phyloP scores from a whole-genome alignment of 352 stramenopile species.

The Phytophthora tentaculata region DNA sequence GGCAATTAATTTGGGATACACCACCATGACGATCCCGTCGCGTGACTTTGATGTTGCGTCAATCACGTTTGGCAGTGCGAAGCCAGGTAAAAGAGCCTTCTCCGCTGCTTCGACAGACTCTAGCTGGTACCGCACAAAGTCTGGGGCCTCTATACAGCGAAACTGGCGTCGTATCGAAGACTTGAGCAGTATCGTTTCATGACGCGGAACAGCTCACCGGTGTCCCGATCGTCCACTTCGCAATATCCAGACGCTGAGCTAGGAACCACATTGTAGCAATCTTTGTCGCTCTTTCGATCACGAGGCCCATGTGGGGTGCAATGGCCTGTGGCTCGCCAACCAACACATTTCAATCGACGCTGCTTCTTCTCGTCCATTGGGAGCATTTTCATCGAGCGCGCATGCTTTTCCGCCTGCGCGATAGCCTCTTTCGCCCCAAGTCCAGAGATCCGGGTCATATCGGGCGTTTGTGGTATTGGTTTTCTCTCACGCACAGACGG shows the following conservation, averaged over 20 bases:
- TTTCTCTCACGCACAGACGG: conserved; percentile 13
- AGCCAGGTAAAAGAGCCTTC: conserved; percentile 20
- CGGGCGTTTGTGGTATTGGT: not conserved
- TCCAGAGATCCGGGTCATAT: not conserved
- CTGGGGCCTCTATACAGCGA: conserved; percentile 43
- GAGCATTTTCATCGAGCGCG: conserved; percentile 24
- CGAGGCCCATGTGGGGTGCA: conserved; percentile 27
- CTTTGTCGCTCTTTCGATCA: conserved; percentile 28
- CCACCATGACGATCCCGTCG: conserved; percentile 55
- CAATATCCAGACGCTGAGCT: conserved; percentile 25
- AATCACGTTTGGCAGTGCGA: conserved; percentile 20
- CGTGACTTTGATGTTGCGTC: conserved; percentile 3
- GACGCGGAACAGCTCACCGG: conserved; percentile 37
- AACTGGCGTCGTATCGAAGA: conserved; percentile 41
- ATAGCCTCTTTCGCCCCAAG: conserved; percentile 3
- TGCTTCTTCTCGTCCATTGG: conserved; percentile 16
- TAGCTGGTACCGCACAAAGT: conserved; percentile 44
- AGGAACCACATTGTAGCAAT: conserved; percentile 19
- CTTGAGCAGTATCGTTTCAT: conserved; percentile 42
- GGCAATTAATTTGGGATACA: conserved; percentile 54
- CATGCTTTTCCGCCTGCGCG: conserved; percentile 22
- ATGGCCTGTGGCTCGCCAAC: conserved; percentile 20
- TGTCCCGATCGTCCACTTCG: conserved; percentile 34
- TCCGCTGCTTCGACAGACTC: conserved; percentile 28
- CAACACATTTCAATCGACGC: conserved; percentile 27